Percentiles rank a stretch among this genome's conserved stretches.
Conservation (phyloP, 345 rosid species). For the Citrus australasica region DNA sequence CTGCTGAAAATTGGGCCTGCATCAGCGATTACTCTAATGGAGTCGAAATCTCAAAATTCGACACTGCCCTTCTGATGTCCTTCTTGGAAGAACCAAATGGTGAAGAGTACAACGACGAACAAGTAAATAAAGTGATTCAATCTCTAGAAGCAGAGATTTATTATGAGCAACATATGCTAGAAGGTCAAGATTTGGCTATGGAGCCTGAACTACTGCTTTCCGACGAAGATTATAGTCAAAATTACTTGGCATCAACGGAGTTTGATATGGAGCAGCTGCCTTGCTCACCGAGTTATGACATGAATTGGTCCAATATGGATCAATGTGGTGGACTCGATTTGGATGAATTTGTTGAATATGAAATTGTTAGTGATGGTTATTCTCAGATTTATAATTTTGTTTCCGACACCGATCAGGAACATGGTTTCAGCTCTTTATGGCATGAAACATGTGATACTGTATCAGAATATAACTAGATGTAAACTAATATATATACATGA, state of each 20-base stretch:
- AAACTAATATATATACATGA: not conserved
- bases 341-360: conserved; percentile 18
- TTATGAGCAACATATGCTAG: conserved; percentile 12
- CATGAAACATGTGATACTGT: conserved; percentile 30
- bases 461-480: not conserved
- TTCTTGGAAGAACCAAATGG: conserved; percentile 32
- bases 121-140: conserved; percentile 37
- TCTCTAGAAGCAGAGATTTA: conserved; percentile 51
- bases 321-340: not conserved
- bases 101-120: conserved; percentile 41
- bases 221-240: conserved; percentile 3
- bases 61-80: conserved; percentile 32
- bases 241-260: not conserved
- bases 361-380: conserved; percentile 13
- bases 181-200: not conserved
- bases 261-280: conserved; percentile 26
- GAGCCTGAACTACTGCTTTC: not conserved
- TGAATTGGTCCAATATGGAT: conserved; percentile 36
- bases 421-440: conserved; percentile 35
- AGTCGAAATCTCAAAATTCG: conserved; percentile 26
- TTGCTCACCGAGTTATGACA: conserved; percentile 36
- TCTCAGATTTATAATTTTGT: conserved; percentile 29
- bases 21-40: not conserved
- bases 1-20: conserved; percentile 13
- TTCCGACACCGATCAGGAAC: conserved; percentile 25